Evolutionary conservation across 108 stramenopile genomes (phyloP).

Genomic region (Nitzschia sp.): DNA sequence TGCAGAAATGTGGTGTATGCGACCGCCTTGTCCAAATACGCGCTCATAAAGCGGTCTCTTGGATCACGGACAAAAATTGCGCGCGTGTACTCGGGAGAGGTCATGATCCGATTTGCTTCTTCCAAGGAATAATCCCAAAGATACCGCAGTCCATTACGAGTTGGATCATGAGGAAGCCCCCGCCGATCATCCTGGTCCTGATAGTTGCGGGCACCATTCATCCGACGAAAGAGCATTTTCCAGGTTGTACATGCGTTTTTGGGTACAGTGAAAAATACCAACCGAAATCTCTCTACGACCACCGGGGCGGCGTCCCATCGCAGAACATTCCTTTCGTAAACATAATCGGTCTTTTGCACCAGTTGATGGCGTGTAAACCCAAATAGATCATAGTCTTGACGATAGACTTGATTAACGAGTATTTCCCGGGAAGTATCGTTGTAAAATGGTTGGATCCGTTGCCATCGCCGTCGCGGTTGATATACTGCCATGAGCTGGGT

Average conservation of each 20-base stretch:
- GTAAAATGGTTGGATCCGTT: neutral
- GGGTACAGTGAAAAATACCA: slow-evolving; percentile 55
- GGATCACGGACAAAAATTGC: slow-evolving; percentile 72
- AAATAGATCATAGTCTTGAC: neutral
- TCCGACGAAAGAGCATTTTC: slow-evolving; percentile 49
- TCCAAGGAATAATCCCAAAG: slow-evolving; percentile 31
- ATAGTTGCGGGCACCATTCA: slow-evolving; percentile 42
- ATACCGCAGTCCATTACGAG: slow-evolving; percentile 46
- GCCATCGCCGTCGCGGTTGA: neutral
- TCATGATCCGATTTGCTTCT: slow-evolving; percentile 34
- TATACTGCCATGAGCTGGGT: neutral
- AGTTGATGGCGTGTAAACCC: neutral
- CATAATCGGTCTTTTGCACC: slow-evolving; percentile 11
- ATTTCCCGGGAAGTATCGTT: neutral
- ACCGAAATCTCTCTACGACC: slow-evolving; percentile 48
- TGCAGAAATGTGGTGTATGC: neutral
- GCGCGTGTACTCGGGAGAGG: slow-evolving; percentile 41
- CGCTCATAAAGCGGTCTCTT: slow-evolving; percentile 48
- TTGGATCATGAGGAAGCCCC: slow-evolving; percentile 34
- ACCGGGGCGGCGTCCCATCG: slow-evolving; percentile 44
- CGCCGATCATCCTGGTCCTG: neutral
- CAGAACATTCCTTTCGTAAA: neutral
- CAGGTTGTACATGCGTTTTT: slow-evolving; percentile 53
- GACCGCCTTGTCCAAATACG: slow-evolving; percentile 52
- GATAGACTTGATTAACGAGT: neutral